A percentile compares a stretch with the other conserved stretches of the same genome.
These are phyloP conservation scores for Arthrinium phaeospermum DNA, from an alignment of 2,329 filamentous ascomycete genomes.

Conservation along the genomic window DNA sequence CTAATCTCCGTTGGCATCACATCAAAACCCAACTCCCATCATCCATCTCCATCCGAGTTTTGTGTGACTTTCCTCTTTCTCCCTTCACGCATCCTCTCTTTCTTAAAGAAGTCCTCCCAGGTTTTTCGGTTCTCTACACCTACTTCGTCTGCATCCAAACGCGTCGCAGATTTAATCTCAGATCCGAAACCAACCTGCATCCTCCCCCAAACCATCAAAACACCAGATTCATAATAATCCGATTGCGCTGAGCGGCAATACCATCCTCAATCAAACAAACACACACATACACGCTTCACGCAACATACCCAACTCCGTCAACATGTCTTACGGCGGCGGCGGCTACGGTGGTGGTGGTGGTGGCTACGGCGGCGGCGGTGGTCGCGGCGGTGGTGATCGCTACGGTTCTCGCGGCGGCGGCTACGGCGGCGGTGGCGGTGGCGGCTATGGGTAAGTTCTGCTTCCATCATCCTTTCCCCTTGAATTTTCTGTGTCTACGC, in stretches of 20 bases:
- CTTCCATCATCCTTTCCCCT: background rate
- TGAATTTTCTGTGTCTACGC: conserved; percentile 7
- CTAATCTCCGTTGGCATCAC: conserved; percentile 15
- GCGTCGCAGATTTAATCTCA: conserved; percentile 19
- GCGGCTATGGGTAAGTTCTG: conserved; percentile 41
- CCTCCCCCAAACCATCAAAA: background rate
- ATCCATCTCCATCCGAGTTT: conserved; percentile 14
- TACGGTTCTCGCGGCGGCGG: conserved; percentile 15
- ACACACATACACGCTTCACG: conserved; percentile 7
- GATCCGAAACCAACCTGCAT: conserved; percentile 1
- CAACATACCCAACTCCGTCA: conserved; percentile 31
- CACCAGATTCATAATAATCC: conserved; percentile 7
- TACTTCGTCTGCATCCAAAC: conserved; percentile 18
- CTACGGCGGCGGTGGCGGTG: conserved; percentile 46
- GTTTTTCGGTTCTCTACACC: conserved; percentile 15
- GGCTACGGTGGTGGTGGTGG: conserved; percentile 52
- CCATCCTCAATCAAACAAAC: conserved; percentile 2
- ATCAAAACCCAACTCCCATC: conserved; percentile 19
- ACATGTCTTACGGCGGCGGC: conserved; percentile 74
- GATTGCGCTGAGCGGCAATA: conserved; percentile 31
- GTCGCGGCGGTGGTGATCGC: conserved; percentile 22
- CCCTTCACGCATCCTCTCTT: conserved; percentile 1
- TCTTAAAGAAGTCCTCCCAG: background rate
- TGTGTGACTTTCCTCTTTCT: conserved; percentile 17
- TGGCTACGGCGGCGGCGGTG: conserved; percentile 25